Percentiles rank a stretch among this genome's conserved stretches.
Evolutionary conservation across 2,329 filamentous ascomycete genomes (phyloP).

Genomic region (Alternaria dauci): DNA sequence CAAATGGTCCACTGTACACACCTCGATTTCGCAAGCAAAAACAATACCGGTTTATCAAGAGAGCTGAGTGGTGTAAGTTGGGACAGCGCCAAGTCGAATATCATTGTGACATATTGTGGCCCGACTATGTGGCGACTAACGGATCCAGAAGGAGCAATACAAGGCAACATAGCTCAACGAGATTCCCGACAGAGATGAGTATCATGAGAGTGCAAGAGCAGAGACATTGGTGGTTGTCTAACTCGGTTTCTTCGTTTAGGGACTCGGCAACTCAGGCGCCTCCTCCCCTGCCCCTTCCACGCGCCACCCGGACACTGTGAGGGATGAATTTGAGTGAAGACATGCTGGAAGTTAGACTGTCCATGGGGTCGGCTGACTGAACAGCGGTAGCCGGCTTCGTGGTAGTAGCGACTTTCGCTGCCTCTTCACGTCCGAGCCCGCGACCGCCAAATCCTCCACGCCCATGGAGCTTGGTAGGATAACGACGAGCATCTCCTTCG

Average conservation of each 20-base stretch:
- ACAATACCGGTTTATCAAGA: neutral
- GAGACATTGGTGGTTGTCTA: neutral
- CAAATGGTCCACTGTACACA: neutral
- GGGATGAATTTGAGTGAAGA: constrained; percentile 76
- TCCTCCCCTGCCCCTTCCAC: constrained; percentile 29
- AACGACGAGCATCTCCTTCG: constrained; percentile 21
- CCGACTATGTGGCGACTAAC: constrained; percentile 3
- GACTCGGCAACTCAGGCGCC: neutral
- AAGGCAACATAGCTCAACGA: constrained; percentile 3
- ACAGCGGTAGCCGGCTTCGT: constrained; percentile 8
- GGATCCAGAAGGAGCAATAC: constrained; percentile 3
- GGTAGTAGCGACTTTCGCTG: constrained; percentile 3
- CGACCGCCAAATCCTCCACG: constrained; percentile 42
- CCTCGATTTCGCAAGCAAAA: neutral
- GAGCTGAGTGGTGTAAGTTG: neutral
- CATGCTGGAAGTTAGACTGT: constrained; percentile 72
- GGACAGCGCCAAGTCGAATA: neutral
- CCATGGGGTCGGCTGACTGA: constrained; percentile 63
- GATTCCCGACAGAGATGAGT: neutral
- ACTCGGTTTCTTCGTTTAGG: neutral
- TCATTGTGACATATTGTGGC: constrained; percentile 8
- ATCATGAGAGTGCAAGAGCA: neutral
- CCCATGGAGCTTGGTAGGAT: constrained; percentile 37
- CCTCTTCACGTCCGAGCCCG: constrained; percentile 17
- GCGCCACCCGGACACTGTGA: constrained; percentile 41